Evolutionary conservation across 257 asterid genomes (phyloP), one percentile per base, ranked within the genome.

Genomic region (Nicotiana sylvestris): DNA sequence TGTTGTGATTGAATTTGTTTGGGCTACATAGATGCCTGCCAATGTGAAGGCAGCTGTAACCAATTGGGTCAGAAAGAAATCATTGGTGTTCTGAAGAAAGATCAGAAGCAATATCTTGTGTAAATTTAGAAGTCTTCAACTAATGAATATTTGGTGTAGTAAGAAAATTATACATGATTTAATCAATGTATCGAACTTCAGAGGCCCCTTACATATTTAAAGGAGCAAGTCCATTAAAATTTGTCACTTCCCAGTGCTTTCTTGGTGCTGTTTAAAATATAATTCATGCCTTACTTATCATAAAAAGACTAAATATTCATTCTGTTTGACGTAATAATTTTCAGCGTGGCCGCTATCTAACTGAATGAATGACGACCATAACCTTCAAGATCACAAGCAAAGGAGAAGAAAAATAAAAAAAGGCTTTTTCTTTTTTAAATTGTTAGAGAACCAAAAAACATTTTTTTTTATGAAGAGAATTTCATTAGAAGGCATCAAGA

Each of bases 51-150:
- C 18, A 39, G 49, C 18, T 69, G 32, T 39, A 69, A 69, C 56
- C 49, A 69, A 39, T 25, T 21, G 66, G 32, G 3, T 72, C 61
- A 6, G 61, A 72, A 72, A 72, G 37, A 43, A 72, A 25, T 25
- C 61, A 72, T 49, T 12, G 43, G 43, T 65, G 43, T 65, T 65
- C 43, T 65, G 58, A 72, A 72, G 79, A 25, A 72, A 72, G 8
- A 72, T 53, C 79, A 72, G 61, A 72, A 72, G 79, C 79, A 72
- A 13, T 46, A 65, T 65, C 43, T 65, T 5, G 79, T 46, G 12
- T 46, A 46, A 56, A 72, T 49, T 72, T 72, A 46, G 61, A 49
- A 6, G 79, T 46, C 37, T 72, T 72, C 57, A 46, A 49, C 79
- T 46, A 16, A 13, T 46, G 61, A 49, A 46, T 72, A 46, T 6